Evolutionary conservation across 2,329 filamentous ascomycete genomes (phyloP), one percentile per base, ranked within the genome.

Genomic region (Ceratocystis papillata): DNA sequence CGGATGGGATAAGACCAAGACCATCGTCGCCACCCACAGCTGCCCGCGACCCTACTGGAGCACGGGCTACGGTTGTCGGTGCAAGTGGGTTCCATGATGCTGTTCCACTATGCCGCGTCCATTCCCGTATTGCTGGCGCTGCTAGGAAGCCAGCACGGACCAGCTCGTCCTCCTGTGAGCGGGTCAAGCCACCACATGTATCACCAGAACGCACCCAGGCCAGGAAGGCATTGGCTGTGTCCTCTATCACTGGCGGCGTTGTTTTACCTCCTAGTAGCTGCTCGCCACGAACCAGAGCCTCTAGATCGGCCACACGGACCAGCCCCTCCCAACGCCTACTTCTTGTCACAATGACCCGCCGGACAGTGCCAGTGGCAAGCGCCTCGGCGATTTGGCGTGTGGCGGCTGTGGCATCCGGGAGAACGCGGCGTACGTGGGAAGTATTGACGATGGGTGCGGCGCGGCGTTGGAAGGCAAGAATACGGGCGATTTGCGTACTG

Each of bases 81-180:
- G 62, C 65, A 50, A 0, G 90, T 83, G 1, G 88, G 87, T 5
- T 79, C 86, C 1, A 87, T 71, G 2, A 85, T 85, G 15, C 88
- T 88, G 48, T 25, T 12, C 5, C 37, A 22, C 62, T 33, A 7
- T 59, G 65, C 41, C 30, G 55, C 28, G 25, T 22, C 63, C 62
- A 59, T 30, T 64, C 59, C 22, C 8, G 22, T 1, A 48, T 41
- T 3, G 66, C 4, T 30, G 73, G 74, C 71, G 75, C 77, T 1
- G 87, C 89, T 1, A 92, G 74, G 70, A 90, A 89, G 1, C 89
- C 88, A 0, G 82, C 80, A 55, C 80, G 77, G 67, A 89, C 81
- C 0, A 92, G 78, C 63, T 79, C 77, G 59, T 84, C 80, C 25
- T 81, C 75, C 70, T 87, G 80, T 3, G 71, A 70, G 8, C 73